Evolutionary conservation across 2,329 filamentous ascomycete genomes (phyloP).

Genomic region (Monosporascus sp.): DNA sequence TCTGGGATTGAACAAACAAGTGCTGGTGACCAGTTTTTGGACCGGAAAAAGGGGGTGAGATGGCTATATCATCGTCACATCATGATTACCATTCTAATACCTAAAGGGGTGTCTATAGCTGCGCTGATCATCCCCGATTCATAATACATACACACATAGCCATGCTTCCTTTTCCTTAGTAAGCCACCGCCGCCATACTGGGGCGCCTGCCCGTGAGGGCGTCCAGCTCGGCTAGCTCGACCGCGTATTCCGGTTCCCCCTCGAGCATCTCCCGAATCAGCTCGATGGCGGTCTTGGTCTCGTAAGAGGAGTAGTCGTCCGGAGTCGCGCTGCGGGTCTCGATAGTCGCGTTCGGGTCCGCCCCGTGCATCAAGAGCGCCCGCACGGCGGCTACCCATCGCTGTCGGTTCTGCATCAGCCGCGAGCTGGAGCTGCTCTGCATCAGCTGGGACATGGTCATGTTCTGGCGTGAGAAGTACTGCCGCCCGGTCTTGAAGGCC

Average conservation of each 20-base stretch:
- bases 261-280: constrained; percentile 26
- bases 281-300: constrained; percentile 21
- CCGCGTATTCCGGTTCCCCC: constrained; percentile 27
- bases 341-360: constrained; percentile 23
- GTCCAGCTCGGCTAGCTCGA: constrained; percentile 26
- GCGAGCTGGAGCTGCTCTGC: constrained; percentile 23
- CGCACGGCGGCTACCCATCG: constrained; percentile 26
- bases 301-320: constrained; percentile 17
- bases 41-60: too few species aligned
- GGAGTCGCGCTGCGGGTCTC: constrained; percentile 17
- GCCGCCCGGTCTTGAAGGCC: constrained; percentile 22
- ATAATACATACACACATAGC: too few species aligned
- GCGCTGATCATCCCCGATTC: too few species aligned
- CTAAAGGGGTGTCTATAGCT: too few species aligned
- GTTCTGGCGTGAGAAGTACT: constrained; percentile 26
- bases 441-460: constrained; percentile 26
- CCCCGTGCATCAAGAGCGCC: constrained; percentile 23
- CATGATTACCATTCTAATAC: too few species aligned
- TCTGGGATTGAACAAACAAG: too few species aligned
- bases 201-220: constrained; percentile 22
- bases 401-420: constrained; percentile 24
- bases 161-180: too few species aligned
- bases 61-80: too few species aligned
- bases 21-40: too few species aligned
- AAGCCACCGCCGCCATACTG: constrained; percentile 9